Evolutionary conservation across 768 basidiomycete species (phyloP).

Genomic region (Termitomyces sp.): DNA sequence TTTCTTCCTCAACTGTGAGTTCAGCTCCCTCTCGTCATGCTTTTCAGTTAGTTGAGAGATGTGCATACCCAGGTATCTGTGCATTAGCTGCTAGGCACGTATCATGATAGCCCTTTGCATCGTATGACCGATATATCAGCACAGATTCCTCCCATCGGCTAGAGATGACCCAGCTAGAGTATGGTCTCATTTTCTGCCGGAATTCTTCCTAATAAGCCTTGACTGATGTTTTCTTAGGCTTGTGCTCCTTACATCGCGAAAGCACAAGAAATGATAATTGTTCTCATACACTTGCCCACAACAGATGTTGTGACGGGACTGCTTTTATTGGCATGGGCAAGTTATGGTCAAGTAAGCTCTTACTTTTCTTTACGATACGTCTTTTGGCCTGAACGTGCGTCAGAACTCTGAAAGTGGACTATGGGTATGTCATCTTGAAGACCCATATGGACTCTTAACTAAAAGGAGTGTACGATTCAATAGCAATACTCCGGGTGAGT

Average conservation of each 20-base stretch:
- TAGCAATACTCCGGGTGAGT: slow-evolving; percentile 14
- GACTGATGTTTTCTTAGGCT: slow-evolving; percentile 1
- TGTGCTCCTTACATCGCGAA: slow-evolving; percentile 13
- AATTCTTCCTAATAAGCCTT: neutral
- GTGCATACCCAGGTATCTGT: slow-evolving; percentile 5
- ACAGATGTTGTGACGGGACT: slow-evolving; percentile 13
- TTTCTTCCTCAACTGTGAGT: slow-evolving; percentile 14
- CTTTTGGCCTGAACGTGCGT: neutral
- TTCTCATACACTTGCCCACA: slow-evolving; percentile 10
- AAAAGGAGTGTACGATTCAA: neutral
- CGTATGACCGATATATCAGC: neutral
- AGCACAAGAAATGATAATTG: slow-evolving; percentile 12
- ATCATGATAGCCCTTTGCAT: neutral
- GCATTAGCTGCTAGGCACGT: slow-evolving; percentile 9
- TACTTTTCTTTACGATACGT: neutral
- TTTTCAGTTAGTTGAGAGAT: neutral
- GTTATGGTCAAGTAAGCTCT: slow-evolving; percentile 10
- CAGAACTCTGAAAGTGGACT: slow-evolving; percentile 14
- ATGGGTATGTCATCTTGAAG: slow-evolving; percentile 9
- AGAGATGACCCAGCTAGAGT: slow-evolving; percentile 10
- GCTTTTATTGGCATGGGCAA: slow-evolving; percentile 13
- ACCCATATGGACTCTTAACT: neutral
- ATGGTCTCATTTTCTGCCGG: neutral
- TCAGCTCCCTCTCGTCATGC: neutral
- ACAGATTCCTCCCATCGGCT: slow-evolving; percentile 12